Conservation (phyloP, 2,329 filamentous ascomycete species). For the Nemania sp. region DNA sequence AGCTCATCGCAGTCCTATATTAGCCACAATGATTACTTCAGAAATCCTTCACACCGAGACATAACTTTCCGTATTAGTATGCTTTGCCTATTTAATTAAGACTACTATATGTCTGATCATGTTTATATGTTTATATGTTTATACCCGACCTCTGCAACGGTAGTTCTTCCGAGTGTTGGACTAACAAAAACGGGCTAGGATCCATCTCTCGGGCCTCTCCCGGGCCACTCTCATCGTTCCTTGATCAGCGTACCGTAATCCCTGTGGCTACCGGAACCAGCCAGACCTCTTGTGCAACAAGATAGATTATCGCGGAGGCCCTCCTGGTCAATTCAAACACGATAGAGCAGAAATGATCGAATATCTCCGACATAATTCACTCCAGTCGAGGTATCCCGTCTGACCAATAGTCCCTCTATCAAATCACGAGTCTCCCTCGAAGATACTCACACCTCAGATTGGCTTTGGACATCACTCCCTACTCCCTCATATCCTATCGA, state of each 20-base stretch:
- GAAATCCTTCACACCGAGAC: background rate
- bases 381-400: background rate
- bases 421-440: background rate
- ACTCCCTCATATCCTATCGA: constrained; percentile 1
- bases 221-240: constrained; percentile 1
- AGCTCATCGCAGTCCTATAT: background rate
- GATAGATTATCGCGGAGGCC: constrained; percentile 11
- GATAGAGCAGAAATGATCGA: constrained; percentile 8
- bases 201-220: constrained; percentile 7
- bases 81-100: background rate
- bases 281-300: constrained; percentile 25
- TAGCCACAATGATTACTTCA: background rate
- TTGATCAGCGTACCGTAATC: constrained; percentile 13
- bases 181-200: constrained; percentile 25
- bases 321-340: background rate
- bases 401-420: constrained; percentile 11
- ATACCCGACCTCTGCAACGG: constrained; percentile 2
- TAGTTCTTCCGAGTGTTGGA: background rate
- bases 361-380: background rate
- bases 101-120: background rate
- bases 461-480: background rate
- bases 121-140: no score
- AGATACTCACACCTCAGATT: background rate
- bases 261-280: constrained; percentile 23
- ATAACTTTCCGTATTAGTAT: constrained; percentile 2